Conservation (phyloP, 176 grass and related monocot genomes). For the Ensete glaucum region DNA sequence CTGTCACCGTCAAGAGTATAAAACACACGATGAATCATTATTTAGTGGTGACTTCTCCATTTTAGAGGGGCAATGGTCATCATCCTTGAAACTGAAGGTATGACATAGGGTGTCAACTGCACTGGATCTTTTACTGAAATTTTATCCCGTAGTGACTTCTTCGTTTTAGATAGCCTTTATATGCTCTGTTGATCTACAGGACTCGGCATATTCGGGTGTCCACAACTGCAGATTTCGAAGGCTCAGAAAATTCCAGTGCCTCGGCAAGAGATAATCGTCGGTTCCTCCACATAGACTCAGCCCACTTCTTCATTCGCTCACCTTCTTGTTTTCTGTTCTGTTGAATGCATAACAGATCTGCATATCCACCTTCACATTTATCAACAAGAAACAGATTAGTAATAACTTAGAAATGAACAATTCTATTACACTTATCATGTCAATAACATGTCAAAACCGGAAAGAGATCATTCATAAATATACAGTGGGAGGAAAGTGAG, state of each 20-base stretch:
- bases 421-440: background rate
- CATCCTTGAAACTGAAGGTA: too few species aligned
- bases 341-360: conserved; percentile 67
- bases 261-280: conserved; percentile 52
- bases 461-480: background rate
- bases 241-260: conserved; percentile 52
- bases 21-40: too few species aligned
- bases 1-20: too few species aligned
- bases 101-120: too few species aligned
- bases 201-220: conserved; percentile 66
- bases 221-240: conserved; percentile 42
- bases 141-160: too few species aligned
- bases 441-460: background rate
- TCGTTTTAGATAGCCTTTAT: background rate
- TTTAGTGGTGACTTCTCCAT: too few species aligned
- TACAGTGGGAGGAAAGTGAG: too few species aligned
- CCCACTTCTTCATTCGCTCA: conserved; percentile 74
- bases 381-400: conserved; percentile 12
- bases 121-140: too few species aligned
- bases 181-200: conserved; percentile 22
- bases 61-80: too few species aligned
- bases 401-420: conserved; percentile 7
- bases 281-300: conserved; percentile 62
- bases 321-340: conserved; percentile 80
- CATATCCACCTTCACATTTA: conserved; percentile 57